Conservation (phyloP, 345 rosid genomes). For the Sisymbrium irio region DNA sequence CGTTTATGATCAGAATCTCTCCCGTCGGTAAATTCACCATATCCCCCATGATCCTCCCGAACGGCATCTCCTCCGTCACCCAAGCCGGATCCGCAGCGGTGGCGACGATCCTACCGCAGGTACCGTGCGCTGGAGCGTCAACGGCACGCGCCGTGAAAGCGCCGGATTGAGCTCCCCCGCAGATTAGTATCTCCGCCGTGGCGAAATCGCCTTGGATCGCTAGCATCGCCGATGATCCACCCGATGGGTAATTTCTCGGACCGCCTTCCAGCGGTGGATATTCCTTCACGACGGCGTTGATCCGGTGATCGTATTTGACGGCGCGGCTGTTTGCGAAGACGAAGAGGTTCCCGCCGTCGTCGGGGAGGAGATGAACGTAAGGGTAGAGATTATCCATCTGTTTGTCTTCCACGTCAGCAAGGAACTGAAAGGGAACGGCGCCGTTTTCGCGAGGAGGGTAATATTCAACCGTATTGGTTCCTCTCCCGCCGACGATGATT, state of each 20-base stretch:
- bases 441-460: conserved; percentile 56
- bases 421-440: conserved; percentile 63
- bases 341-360: conserved; percentile 60
- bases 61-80: conserved; percentile 86
- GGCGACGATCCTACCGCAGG: conserved; percentile 64
- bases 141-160: conserved; percentile 53
- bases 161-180: conserved; percentile 83
- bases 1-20: conserved; percentile 68
- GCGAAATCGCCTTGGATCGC: conserved; percentile 51
- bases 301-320: conserved; percentile 56
- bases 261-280: conserved; percentile 80
- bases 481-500: conserved; percentile 70
- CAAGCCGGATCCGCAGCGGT: conserved; percentile 49
- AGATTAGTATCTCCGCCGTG: conserved; percentile 59
- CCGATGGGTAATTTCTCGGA: conserved; percentile 81
- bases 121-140: conserved; percentile 54
- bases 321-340: conserved; percentile 80
- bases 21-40: conserved; percentile 88
- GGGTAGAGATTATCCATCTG: conserved; percentile 95
- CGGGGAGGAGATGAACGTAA: conserved; percentile 83
- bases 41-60: conserved; percentile 89
- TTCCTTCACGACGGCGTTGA: conserved; percentile 40
- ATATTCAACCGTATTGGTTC: conserved; percentile 58
- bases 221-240: conserved; percentile 80
- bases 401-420: conserved; percentile 58